Conservation (phyloP, 225 moss, liverwort and hornwort genomes). For the Bryum argenteum region DNA sequence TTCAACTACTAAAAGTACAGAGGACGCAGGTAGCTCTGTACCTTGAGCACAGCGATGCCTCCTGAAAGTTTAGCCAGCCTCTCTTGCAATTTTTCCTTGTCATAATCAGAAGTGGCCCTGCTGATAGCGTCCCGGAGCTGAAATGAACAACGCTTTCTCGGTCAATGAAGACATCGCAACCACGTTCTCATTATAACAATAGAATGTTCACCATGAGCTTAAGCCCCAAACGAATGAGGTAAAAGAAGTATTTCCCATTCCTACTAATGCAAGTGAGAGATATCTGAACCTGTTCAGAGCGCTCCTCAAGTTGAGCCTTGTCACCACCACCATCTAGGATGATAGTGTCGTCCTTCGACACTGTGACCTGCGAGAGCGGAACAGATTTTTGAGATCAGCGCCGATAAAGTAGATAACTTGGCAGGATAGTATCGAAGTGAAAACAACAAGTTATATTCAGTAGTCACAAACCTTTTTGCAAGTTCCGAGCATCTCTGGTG, state of each 20-base stretch:
- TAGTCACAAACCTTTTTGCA: conserved; percentile 61
- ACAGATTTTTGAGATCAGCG: background rate
- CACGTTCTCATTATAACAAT: background rate
- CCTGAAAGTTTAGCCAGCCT: conserved; percentile 80
- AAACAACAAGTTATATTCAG: background rate
- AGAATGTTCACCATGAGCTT: background rate
- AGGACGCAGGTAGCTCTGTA: conserved; percentile 16
- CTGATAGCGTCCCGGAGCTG: conserved; percentile 73
- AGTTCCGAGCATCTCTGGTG: conserved; percentile 63
- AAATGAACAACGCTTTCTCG: background rate
- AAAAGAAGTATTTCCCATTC: background rate
- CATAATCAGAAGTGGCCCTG: conserved; percentile 75
- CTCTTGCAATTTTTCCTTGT: conserved; percentile 78
- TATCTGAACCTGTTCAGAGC: conserved; percentile 59
- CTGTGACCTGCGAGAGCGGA: conserved; percentile 36
- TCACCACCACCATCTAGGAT: conserved; percentile 75
- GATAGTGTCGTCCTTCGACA: conserved; percentile 79
- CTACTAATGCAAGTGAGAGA: background rate
- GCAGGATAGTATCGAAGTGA: background rate
- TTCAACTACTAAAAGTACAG: background rate
- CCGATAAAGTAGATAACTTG: background rate
- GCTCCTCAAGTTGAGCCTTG: conserved; percentile 73
- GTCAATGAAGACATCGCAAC: background rate
- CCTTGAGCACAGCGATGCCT: conserved; percentile 85
- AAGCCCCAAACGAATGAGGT: background rate